Percentiles rank a stretch among this genome's conserved stretches.
Conservation (phyloP, 495 filamentous ascomycete genomes). For the Neurospora sp. region DNA sequence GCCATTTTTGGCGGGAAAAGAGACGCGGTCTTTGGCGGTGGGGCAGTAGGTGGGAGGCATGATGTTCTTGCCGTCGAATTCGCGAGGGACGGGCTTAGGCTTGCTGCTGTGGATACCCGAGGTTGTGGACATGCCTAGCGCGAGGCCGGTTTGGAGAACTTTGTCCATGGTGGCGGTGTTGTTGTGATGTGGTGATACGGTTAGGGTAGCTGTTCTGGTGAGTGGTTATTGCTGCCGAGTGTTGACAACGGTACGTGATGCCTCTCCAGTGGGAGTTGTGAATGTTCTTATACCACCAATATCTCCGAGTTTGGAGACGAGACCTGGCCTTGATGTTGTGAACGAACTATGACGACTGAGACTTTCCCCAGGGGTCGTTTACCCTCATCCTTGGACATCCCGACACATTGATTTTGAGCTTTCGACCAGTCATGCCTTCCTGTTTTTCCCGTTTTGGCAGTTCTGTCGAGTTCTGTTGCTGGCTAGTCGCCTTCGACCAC, state of each 20-base stretch:
- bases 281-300: not conserved
- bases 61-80: slow-evolving; percentile 5
- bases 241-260: not conserved
- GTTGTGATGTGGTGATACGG: not conserved
- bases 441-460: not conserved
- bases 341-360: not conserved
- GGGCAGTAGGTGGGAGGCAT: not conserved
- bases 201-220: not conserved
- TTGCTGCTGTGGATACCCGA: slow-evolving; percentile 24
- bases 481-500: not conserved
- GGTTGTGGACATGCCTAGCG: slow-evolving; percentile 27
- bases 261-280: not conserved
- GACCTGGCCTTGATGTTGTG: too few species aligned
- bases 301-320: not conserved
- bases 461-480: not conserved
- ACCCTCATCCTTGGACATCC: not conserved
- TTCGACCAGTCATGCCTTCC: not conserved
- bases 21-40: slow-evolving; percentile 1
- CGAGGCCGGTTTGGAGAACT: slow-evolving; percentile 28
- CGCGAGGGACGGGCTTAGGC: slow-evolving; percentile 15
- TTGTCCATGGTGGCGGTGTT: slow-evolving; percentile 1
- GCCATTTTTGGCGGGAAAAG: slow-evolving; percentile 7
- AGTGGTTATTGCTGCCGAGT: not conserved
- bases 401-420: not conserved
- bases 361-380: too few species aligned